Conservation (phyloP, 2,329 filamentous ascomycete genomes). For the Alternaria novae-zelandiae region DNA sequence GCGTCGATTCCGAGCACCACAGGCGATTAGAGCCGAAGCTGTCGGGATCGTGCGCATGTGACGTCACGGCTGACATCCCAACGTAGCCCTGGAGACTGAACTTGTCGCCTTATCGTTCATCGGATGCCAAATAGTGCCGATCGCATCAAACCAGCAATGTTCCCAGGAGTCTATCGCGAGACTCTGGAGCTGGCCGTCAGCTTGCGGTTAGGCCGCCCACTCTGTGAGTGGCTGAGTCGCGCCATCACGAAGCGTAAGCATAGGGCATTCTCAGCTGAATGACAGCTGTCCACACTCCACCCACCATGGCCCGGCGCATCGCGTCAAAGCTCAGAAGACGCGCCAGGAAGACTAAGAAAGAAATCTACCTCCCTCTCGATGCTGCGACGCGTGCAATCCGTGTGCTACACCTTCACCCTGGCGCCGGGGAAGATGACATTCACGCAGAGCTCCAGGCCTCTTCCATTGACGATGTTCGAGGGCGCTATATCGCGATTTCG, state of each 20-base stretch:
- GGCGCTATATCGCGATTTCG: constrained; percentile 18
- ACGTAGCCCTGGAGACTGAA: background rate
- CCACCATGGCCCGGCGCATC: constrained; percentile 3
- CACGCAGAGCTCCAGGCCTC: constrained; percentile 4
- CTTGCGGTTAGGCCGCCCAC: background rate
- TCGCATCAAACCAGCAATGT: background rate
- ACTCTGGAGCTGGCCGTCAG: background rate
- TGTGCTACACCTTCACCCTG: constrained; percentile 14
- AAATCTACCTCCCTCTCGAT: background rate
- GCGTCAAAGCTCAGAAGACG: background rate
- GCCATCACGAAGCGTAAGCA: background rate
- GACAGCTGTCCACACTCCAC: background rate
- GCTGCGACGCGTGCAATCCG: constrained; percentile 6
- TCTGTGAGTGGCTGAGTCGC: background rate
- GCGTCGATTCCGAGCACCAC: background rate
- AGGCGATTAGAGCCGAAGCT: background rate
- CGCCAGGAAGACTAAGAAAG: background rate
- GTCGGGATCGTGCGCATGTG: constrained; percentile 4
- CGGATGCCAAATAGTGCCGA: background rate
- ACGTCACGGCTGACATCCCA: constrained; percentile 4
- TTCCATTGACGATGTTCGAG: constrained; percentile 8
- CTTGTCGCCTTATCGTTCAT: background rate
- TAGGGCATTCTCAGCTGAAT: background rate
- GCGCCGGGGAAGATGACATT: constrained; percentile 11
- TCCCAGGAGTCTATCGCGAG: background rate